phyloP scores from a whole-genome alignment of 164 flowering plant species.

The Dillenia turbinata region DNA sequence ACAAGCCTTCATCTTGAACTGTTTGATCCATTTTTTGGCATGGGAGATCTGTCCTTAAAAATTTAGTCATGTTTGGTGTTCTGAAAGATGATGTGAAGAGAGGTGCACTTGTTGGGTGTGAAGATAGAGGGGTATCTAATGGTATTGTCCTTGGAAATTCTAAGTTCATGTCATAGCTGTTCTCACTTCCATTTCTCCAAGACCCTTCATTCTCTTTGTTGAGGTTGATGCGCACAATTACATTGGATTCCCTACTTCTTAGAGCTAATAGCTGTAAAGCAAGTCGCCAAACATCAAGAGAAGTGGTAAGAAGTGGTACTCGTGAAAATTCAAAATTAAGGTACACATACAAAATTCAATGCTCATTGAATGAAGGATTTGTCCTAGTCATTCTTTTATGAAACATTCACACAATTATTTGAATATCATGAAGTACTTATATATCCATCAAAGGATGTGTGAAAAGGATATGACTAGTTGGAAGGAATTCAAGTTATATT shows the following conservation, averaged over 20 bases:
- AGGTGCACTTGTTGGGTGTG: constrained; percentile 29
- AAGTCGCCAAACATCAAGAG: no score
- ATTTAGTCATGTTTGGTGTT: constrained; percentile 43
- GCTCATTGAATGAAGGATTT: background rate
- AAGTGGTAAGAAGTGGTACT: background rate
- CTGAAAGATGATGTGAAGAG: constrained; percentile 38
- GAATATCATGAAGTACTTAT: no score
- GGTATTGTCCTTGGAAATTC: constrained; percentile 71
- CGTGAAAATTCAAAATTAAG: constrained; percentile 3
- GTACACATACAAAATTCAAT: background rate
- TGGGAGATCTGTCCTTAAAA: constrained; percentile 35
- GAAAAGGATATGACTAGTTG: no score
- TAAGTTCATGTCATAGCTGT: constrained; percentile 74
- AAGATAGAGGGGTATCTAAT: constrained; percentile 49
- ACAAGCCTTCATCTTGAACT: constrained; percentile 67
- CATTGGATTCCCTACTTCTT: constrained; percentile 32
- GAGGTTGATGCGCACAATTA: constrained; percentile 23
- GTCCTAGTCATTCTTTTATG: background rate
- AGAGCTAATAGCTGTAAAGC: constrained; percentile 40
- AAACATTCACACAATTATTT: background rate
- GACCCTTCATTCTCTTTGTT: constrained; percentile 63
- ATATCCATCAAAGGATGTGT: no score
- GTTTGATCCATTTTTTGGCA: constrained; percentile 32
- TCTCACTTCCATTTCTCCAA: constrained; percentile 85
- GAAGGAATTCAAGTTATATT: no score